Evolutionary conservation across 1,284 basidiomycete species (phyloP).

Genomic region (Cutaneotrichosporon curvatum): DNA sequence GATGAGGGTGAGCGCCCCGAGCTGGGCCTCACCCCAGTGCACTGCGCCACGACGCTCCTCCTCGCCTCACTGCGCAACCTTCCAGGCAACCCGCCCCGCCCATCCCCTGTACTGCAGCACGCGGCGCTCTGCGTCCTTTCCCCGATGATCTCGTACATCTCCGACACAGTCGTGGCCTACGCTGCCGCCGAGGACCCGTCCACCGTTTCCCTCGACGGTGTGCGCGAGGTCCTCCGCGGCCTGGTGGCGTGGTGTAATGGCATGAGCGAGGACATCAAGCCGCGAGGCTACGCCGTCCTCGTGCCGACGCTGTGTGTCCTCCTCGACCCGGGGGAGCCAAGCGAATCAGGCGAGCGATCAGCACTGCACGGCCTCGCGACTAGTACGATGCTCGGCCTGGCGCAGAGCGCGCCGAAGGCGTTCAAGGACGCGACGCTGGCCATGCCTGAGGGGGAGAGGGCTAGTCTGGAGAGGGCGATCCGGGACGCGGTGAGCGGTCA

Average conservation of each 20-base stretch:
- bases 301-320: constrained; percentile 71
- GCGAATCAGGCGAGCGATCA: constrained; percentile 41
- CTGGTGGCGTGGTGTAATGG: constrained; percentile 61
- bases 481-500: constrained; percentile 60
- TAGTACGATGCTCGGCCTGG: constrained; percentile 68
- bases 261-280: constrained; percentile 56
- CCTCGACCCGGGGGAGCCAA: constrained; percentile 51
- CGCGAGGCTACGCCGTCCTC: constrained; percentile 65
- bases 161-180: constrained; percentile 55
- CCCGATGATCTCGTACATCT: constrained; percentile 68
- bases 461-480: constrained; percentile 68
- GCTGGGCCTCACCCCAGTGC: constrained; percentile 74
- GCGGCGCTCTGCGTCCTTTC: constrained; percentile 69
- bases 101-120: constrained; percentile 57
- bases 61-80: constrained; percentile 48
- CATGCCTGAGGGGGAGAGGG: constrained; percentile 57
- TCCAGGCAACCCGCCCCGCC: constrained; percentile 14
- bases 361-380: constrained; percentile 59
- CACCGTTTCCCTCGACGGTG: constrained; percentile 43
- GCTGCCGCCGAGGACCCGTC: constrained; percentile 53
- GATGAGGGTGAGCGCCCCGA: constrained; percentile 52
- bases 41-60: constrained; percentile 78
- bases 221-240: constrained; percentile 74
- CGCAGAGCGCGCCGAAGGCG: constrained; percentile 62
- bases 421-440: constrained; percentile 81